Evolutionary conservation across 352 stramenopile species (phyloP), one percentile per base, ranked within the genome.

Genomic region (Pythium aphanidermatum): DNA sequence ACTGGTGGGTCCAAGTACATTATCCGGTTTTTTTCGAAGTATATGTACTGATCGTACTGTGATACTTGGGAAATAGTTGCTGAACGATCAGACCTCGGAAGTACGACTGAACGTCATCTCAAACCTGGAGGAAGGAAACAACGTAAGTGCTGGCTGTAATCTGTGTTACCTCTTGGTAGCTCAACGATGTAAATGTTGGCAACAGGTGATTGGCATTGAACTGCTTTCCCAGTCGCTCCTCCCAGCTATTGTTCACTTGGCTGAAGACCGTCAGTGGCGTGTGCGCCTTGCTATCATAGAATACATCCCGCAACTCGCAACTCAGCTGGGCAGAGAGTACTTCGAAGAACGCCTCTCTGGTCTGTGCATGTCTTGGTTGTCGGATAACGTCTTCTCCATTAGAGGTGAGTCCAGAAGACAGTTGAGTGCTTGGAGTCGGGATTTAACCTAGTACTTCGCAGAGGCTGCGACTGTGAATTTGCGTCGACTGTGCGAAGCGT

Each of bases 51-150:
- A 23, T 25, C 29, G 26, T 14, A n/a, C n/a, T 21, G 3, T n/a
- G 36, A 16, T 42, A 13, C 24, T 13, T 24, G 12, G n/a, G 4
- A 7, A 7, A 24, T 43, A 88, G 70, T 58, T 99, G 16, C 71
- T 99, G 25, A 93, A 97, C 54, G 96, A 99, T 65, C 90, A 96
- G 50, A 95, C 92, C 34, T 97, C 92, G 7, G 95, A 98, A 83
- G 97, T 99, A 6, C 89, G 96, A 14, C 70, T 99, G 23, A 99
- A 99, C 78, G 90, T 99, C 30, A 99, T 99, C 60, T 98, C 95
- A 6, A 98, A 97, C 23, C 65, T 99, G 23, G 84, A 97, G 54
- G 70, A 96, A 38, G 78, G 98, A 55, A 98, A 98, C 76, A 85
- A 81, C 26, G 81, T 90, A 79, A 34, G 73, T 51, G 5, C 2